phyloP scores from a whole-genome alignment of 345 rosid species.

The Abelmoschus esculentus region DNA sequence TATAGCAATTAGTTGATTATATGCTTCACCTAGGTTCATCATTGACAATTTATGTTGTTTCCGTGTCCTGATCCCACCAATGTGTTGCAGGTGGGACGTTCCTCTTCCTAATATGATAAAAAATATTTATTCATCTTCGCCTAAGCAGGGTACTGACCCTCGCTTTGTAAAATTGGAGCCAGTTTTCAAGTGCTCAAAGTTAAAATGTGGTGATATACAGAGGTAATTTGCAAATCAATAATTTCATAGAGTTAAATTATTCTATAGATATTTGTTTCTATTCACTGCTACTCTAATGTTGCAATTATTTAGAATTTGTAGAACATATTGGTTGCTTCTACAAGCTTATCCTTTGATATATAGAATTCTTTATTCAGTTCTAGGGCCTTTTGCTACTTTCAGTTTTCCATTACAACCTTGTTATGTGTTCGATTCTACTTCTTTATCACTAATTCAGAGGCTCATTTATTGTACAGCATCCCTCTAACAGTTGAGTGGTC shows the following conservation, averaged over 20 bases:
- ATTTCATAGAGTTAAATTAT: not conserved
- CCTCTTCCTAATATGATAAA: conserved; percentile 57
- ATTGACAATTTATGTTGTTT: conserved; percentile 1
- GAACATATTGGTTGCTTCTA: conserved; percentile 6
- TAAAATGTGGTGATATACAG: conserved; percentile 55
- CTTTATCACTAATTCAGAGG: conserved; percentile 19
- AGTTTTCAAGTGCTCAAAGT: conserved; percentile 65
- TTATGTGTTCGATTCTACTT: conserved; percentile 3
- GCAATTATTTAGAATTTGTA: not conserved
- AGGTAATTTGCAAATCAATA: conserved; percentile 40
- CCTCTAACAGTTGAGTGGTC: conserved; percentile 94
- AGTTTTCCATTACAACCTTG: not conserved
- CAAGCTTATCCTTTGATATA: not conserved
- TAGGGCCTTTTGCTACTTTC: not conserved
- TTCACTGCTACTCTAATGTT: not conserved
- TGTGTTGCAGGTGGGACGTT: conserved; percentile 87
- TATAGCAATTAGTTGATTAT: not conserved
- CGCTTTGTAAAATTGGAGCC: conserved; percentile 73
- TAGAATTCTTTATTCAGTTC: not conserved
- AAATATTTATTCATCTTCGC: conserved; percentile 45
- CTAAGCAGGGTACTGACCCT: conserved; percentile 65
- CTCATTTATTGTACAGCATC: conserved; percentile 39
- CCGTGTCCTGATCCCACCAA: conserved; percentile 13
- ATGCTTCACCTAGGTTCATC: conserved; percentile 2
- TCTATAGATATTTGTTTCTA: not conserved